phyloP scores from a whole-genome alignment of 176 grass and related monocot genomes.

The Saccharum spontaneum region DNA sequence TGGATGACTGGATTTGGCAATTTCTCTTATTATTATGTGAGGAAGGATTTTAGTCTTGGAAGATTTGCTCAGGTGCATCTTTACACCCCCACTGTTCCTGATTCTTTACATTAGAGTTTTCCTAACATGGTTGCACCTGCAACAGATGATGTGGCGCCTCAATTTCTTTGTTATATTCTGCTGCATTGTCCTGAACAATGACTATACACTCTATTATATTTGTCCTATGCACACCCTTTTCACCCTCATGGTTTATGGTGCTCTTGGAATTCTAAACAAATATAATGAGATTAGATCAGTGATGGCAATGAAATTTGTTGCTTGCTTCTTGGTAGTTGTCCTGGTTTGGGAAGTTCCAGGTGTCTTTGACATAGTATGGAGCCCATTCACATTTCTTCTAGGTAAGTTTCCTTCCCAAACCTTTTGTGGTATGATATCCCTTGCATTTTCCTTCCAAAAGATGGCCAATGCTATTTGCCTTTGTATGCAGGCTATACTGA shows the following conservation, averaged over 20 bases:
- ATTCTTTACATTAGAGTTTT: constrained; percentile 25
- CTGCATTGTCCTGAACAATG: constrained; percentile 89
- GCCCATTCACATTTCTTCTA: constrained; percentile 83
- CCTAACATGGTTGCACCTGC: constrained; percentile 38
- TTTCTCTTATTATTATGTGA: constrained; percentile 98
- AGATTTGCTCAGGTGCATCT: constrained; percentile 90
- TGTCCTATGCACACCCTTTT: constrained; percentile 99
- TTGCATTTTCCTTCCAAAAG: background rate
- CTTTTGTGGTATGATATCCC: constrained; percentile 23
- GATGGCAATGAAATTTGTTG: constrained; percentile 78
- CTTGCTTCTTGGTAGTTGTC: constrained; percentile 88
- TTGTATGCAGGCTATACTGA: constrained; percentile 69
- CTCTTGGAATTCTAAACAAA: constrained; percentile 94
- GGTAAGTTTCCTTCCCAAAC: constrained; percentile 45
- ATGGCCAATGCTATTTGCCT: constrained; percentile 18
- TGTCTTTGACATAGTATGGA: constrained; percentile 87
- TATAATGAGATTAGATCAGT: constrained; percentile 84
- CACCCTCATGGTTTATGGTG: constrained; percentile 97
- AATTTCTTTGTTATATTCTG: constrained; percentile 96
- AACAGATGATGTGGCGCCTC: constrained; percentile 99
- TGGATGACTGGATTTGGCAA: constrained; percentile 99
- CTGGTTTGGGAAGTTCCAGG: constrained; percentile 92
- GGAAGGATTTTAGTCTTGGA: constrained; percentile 92
- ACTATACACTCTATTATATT: constrained; percentile 96
- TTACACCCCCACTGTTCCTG: constrained; percentile 15